These are phyloP conservation scores for Saturnispora sanitii DNA, from an alignment of 805 yeast genomes.

Conservation along the genomic window DNA sequence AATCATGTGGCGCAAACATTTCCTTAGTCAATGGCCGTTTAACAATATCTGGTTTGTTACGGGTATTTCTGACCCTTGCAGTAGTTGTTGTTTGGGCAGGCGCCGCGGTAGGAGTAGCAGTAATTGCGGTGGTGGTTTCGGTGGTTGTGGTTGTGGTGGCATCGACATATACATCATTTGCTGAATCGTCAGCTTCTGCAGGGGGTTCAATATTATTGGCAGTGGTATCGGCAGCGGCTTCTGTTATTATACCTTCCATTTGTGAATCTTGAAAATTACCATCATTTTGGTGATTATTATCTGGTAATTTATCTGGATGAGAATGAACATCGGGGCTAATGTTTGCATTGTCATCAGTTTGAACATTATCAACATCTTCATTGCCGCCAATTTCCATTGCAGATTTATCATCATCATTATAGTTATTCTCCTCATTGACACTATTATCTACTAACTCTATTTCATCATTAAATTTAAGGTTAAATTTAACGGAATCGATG, in stretches of 20 bases:
- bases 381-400: conserved; percentile 9
- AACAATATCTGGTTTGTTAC: conserved; percentile 5
- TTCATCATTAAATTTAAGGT: conserved; percentile 14
- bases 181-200: neutral
- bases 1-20: conserved; percentile 9
- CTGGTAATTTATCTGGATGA: too few relatives aligned
- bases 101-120: neutral
- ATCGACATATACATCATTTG: neutral
- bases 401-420: neutral
- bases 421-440: neutral
- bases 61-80: conserved; percentile 4
- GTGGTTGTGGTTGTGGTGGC: too few relatives aligned
- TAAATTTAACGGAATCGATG: conserved; percentile 35
- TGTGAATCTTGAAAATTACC: too few relatives aligned
- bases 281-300: too few relatives aligned
- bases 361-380: conserved; percentile 3
- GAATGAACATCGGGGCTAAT: too few relatives aligned
- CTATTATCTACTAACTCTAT: conserved; percentile 1
- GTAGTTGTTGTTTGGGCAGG: neutral
- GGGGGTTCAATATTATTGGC: neutral
- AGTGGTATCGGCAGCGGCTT: too few relatives aligned
- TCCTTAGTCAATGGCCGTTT: conserved; percentile 2
- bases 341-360: neutral
- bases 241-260: too few relatives aligned
- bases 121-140: neutral